These are phyloP conservation scores for Wickerhamomyces sydowiorum DNA, from an alignment of 805 yeast genomes.

Conservation along the genomic window DNA sequence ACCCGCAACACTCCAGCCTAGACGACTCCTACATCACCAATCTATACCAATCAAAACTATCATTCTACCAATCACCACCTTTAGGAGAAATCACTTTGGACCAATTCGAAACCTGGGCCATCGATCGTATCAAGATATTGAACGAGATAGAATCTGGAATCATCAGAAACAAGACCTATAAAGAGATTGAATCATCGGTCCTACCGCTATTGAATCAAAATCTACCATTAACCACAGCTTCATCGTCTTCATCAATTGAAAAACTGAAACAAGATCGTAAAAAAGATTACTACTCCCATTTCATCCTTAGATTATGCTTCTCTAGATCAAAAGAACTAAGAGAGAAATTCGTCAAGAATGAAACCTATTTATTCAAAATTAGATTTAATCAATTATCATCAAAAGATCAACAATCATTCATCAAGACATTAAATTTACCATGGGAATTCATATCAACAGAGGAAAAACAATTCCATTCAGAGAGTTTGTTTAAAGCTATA, in stretches of 20 bases:
- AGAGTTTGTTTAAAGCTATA: conserved; percentile 51
- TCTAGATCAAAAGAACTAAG: conserved; percentile 83
- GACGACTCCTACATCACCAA: conserved; percentile 29
- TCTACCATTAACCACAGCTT: conserved; percentile 68
- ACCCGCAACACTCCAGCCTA: conserved; percentile 24
- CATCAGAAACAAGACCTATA: conserved; percentile 54
- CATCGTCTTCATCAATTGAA: conserved; percentile 29
- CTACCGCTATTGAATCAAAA: conserved; percentile 59
- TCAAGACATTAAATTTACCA: conserved; percentile 57
- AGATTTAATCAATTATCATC: conserved; percentile 62
- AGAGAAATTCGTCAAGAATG: conserved; percentile 72
- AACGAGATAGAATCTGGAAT: conserved; percentile 77
- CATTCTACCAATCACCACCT: conserved; percentile 77
- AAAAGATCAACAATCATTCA: conserved; percentile 65
- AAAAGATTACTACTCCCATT: conserved; percentile 92
- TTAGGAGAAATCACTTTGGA: conserved; percentile 82
- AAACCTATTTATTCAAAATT: conserved; percentile 64
- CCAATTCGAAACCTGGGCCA: conserved; percentile 93
- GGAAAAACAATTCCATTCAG: conserved; percentile 49
- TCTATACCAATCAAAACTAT: conserved; percentile 55
- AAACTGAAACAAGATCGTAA: conserved; percentile 43
- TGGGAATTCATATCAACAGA: conserved; percentile 63
- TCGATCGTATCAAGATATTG: conserved; percentile 78
- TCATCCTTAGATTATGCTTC: conserved; percentile 80
- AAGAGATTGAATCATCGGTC: conserved; percentile 61